Conservation (phyloP, 169 alveolate species). For the Cryptosporidium viatorum region DNA sequence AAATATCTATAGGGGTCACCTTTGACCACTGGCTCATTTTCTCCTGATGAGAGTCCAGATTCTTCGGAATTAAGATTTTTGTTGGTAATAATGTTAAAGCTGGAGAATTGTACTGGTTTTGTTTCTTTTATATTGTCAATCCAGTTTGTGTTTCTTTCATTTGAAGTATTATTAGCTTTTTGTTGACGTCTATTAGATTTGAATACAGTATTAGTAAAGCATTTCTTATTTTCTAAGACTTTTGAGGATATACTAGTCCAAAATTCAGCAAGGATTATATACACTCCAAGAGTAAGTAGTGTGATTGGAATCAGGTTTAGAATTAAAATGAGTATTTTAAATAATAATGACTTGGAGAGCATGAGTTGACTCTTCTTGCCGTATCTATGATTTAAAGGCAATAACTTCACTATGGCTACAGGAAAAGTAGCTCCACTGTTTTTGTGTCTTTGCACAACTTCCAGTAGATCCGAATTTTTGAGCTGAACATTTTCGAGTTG, state of each 20-base stretch:
- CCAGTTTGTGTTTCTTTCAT: background rate
- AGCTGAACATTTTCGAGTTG: background rate
- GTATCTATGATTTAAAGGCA: background rate
- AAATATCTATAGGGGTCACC: slow-evolving; percentile 61
- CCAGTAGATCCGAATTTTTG: background rate
- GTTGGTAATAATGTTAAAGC: background rate
- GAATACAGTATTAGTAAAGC: background rate
- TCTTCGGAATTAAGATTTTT: slow-evolving; percentile 16
- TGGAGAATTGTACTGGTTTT: background rate
- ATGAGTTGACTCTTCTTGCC: background rate
- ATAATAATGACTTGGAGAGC: background rate
- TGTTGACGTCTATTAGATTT: background rate
- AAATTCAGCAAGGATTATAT: background rate
- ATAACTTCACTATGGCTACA: background rate
- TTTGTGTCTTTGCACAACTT: slow-evolving; percentile 25
- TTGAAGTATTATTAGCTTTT: background rate
- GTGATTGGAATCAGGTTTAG: background rate
- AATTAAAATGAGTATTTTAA: background rate
- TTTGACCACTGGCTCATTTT: background rate
- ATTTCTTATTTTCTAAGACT: background rate
- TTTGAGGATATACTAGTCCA: background rate
- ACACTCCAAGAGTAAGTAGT: background rate
- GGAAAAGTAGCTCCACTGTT: background rate
- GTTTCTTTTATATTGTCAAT: background rate
- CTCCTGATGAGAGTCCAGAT: slow-evolving; percentile 14